phyloP scores from a whole-genome alignment of 1,139 yeast species.

The Kazachstania sp. region DNA sequence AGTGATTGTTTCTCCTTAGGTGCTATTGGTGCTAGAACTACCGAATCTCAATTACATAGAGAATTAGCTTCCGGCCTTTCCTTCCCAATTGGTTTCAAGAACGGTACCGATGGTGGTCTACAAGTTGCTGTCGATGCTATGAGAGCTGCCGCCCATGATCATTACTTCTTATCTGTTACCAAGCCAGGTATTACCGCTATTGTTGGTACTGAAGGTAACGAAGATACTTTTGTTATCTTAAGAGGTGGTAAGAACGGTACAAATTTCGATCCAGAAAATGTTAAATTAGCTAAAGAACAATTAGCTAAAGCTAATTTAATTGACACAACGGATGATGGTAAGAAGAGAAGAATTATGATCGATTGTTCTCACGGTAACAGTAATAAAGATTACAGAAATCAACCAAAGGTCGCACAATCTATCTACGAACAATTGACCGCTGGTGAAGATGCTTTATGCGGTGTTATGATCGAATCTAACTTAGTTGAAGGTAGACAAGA shows the following conservation, averaged over 20 bases:
- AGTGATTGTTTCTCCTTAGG: constrained; percentile 87
- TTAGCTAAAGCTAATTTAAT: constrained; percentile 51
- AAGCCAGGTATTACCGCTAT: constrained; percentile 94
- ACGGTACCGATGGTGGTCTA: constrained; percentile 90
- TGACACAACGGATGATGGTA: constrained; percentile 34
- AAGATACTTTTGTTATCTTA: constrained; percentile 80
- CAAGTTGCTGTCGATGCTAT: constrained; percentile 92
- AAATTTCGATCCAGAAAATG: constrained; percentile 71
- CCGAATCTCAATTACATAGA: constrained; percentile 94
- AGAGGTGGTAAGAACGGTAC: constrained; percentile 95
- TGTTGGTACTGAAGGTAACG: constrained; percentile 89
- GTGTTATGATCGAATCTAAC: constrained; percentile 94
- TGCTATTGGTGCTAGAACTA: constrained; percentile 97
- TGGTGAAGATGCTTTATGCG: constrained; percentile 78
- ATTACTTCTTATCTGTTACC: constrained; percentile 88
- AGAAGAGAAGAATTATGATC: constrained; percentile 81
- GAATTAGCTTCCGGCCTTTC: constrained; percentile 92
- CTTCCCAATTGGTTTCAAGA: constrained; percentile 96
- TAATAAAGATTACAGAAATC: constrained; percentile 79
- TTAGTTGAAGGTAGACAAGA: constrained; percentile 88
- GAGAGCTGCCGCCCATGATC: constrained; percentile 87
- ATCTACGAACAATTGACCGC: constrained; percentile 67
- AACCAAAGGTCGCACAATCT: constrained; percentile 79
- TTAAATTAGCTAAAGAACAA: constrained; percentile 58
- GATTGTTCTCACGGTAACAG: constrained; percentile 98